Evolutionary conservation across 2,329 filamentous ascomycete species (phyloP).

Genomic region (Myriosclerotinia curreyana): DNA sequence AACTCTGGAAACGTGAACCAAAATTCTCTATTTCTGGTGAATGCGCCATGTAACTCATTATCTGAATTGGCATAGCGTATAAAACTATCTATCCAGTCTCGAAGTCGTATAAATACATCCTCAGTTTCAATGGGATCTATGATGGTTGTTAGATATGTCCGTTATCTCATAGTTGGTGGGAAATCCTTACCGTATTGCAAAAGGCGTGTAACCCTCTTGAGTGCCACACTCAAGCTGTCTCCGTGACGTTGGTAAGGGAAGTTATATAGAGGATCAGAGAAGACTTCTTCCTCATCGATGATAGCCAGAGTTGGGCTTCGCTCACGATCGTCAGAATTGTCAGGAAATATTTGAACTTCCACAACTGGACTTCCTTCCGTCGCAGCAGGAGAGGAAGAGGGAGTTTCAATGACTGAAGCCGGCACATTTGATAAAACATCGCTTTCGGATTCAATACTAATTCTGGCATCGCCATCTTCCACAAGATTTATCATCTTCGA

Average conservation of each 20-base stretch:
- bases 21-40: constrained; percentile 47
- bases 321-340: constrained; percentile 34
- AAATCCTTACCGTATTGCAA: constrained; percentile 42
- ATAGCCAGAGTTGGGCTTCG: constrained; percentile 36
- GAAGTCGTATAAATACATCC: constrained; percentile 45
- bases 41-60: constrained; percentile 45
- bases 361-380: constrained; percentile 32
- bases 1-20: constrained; percentile 54
- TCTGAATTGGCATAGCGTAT: constrained; percentile 43
- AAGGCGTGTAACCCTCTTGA: constrained; percentile 36
- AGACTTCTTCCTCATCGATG: constrained; percentile 34
- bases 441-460: constrained; percentile 37
- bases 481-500: constrained; percentile 33
- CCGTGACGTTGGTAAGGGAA: constrained; percentile 45
- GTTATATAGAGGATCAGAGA: constrained; percentile 44
- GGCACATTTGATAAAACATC: constrained; percentile 36
- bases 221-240: constrained; percentile 29
- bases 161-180: constrained; percentile 11
- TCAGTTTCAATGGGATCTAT: constrained; percentile 46
- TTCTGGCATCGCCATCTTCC: constrained; percentile 29
- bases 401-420: constrained; percentile 32
- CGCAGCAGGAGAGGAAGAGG: constrained; percentile 37
- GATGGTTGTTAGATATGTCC: constrained; percentile 31
- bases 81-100: constrained; percentile 52
- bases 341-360: constrained; percentile 35